Percentiles rank a stretch among this genome's conserved stretches.
Conservation (phyloP, 2,329 filamentous ascomycete species). For the Neofusicoccum laricinum region DNA sequence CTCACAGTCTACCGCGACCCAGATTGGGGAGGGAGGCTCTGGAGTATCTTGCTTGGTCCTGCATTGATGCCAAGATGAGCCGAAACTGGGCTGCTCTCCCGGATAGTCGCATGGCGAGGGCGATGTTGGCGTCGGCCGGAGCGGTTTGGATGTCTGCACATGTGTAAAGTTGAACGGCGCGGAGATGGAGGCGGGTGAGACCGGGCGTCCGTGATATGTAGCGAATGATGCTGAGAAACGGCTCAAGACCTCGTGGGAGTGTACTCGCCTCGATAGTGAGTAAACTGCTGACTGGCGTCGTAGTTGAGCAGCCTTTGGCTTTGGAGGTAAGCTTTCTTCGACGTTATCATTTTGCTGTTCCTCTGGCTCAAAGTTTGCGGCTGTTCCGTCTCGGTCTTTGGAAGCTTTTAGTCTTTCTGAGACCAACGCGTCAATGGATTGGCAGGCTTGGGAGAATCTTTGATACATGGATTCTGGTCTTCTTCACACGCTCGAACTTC, state of each 20-base stretch:
- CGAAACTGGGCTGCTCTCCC: neutral
- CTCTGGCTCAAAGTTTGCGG: neutral
- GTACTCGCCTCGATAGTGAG: neutral
- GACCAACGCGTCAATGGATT: neutral
- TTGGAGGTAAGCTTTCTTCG: neutral
- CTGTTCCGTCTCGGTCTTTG: neutral
- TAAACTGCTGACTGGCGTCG: conserved; percentile 5
- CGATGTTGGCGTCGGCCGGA: neutral
- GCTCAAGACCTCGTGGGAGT: conserved; percentile 2
- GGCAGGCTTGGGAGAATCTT: neutral
- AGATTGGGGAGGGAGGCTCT: neutral
- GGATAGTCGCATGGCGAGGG: neutral
- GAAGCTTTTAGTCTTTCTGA: neutral
- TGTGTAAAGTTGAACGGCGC: conserved; percentile 1
- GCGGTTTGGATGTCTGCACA: neutral
- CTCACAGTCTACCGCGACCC: conserved; percentile 7
- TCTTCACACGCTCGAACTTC: neutral
- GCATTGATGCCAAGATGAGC: neutral
- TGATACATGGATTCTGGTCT: conserved; percentile 2
- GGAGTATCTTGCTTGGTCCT: neutral
- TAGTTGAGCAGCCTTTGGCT: neutral
- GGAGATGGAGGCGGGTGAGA: neutral
- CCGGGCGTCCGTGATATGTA: neutral
- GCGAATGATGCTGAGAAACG: conserved; percentile 1
- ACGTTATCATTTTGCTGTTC: neutral